Evolutionary conservation across 306 rosid genomes (phyloP).

Genomic region (Prosopis cineraria): DNA sequence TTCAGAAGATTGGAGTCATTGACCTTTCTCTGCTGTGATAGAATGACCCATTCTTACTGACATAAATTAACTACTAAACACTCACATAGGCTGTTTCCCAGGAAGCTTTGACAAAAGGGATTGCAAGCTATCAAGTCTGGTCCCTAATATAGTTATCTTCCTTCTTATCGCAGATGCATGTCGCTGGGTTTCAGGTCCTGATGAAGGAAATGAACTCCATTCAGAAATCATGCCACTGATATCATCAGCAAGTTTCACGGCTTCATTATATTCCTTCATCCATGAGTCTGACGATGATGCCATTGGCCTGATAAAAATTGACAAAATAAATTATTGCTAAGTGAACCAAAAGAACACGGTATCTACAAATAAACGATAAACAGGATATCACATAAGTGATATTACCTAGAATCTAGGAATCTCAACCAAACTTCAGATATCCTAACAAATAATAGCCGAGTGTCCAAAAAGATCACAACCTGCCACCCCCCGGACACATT

Average conservation of each 20-base stretch:
- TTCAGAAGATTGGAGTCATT: neutral
- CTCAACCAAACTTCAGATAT: neutral
- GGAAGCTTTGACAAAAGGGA: conserved; percentile 76
- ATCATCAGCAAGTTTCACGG: conserved; percentile 86
- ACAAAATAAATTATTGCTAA: neutral
- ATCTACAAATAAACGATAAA: neutral
- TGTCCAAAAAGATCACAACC: conserved; percentile 5
- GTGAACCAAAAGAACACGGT: conserved; percentile 7
- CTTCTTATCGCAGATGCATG: conserved; percentile 92
- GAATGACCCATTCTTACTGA: neutral
- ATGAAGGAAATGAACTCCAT: conserved; percentile 58
- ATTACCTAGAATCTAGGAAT: neutral
- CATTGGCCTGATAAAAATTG: conserved; percentile 57
- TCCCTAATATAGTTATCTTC: conserved; percentile 93
- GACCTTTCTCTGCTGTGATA: neutral
- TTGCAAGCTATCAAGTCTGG: conserved; percentile 94
- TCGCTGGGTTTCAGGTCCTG: conserved; percentile 94
- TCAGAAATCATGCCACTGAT: conserved; percentile 90
- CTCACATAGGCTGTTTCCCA: conserved; percentile 88
- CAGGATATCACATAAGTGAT: neutral
- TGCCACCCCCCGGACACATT: neutral
- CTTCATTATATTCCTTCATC: conserved; percentile 94
- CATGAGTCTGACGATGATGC: conserved; percentile 90
- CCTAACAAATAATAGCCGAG: neutral
- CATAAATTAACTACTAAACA: conserved; percentile 16